Conservation (phyloP, 192 early-diverging fungal species). For the Phlyctochytrium bullatum region DNA sequence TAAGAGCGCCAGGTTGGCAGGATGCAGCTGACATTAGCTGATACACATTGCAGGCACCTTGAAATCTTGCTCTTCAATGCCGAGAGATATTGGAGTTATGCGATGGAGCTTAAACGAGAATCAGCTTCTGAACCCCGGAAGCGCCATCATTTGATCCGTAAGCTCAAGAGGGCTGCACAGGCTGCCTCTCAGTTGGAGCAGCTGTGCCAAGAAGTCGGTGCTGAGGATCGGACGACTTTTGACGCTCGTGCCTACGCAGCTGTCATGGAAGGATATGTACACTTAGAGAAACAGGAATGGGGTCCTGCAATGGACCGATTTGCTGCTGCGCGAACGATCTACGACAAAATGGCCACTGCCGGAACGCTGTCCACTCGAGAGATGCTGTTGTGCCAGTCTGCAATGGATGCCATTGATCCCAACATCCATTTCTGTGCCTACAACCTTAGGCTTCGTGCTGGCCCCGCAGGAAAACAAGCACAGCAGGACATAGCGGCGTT, state of each 20-base stretch:
- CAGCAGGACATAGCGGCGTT: slow-evolving; percentile 12
- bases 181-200: slow-evolving; percentile 39
- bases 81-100: slow-evolving; percentile 74
- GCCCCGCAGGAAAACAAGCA: background rate
- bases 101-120: slow-evolving; percentile 72
- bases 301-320: slow-evolving; percentile 61
- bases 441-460: slow-evolving; percentile 38
- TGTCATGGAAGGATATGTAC: slow-evolving; percentile 62
- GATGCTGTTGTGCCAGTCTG: slow-evolving; percentile 52
- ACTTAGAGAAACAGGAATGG: slow-evolving; percentile 70
- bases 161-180: slow-evolving; percentile 62
- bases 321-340: slow-evolving; percentile 62
- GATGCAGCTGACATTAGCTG: slow-evolving; percentile 30
- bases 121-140: slow-evolving; percentile 62
- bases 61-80: slow-evolving; percentile 66
- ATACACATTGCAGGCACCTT: slow-evolving; percentile 41
- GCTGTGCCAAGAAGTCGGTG: slow-evolving; percentile 28
- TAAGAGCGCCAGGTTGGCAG: slow-evolving; percentile 43
- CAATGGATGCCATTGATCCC: slow-evolving; percentile 75
- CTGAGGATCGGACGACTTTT: slow-evolving; percentile 50
- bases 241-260: slow-evolving; percentile 71
- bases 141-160: slow-evolving; percentile 59
- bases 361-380: slow-evolving; percentile 39
- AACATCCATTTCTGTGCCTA: slow-evolving; percentile 80
- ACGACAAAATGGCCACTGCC: slow-evolving; percentile 60